phyloP scores from a whole-genome alignment of 768 basidiomycete species.

The Suillus lakei region DNA sequence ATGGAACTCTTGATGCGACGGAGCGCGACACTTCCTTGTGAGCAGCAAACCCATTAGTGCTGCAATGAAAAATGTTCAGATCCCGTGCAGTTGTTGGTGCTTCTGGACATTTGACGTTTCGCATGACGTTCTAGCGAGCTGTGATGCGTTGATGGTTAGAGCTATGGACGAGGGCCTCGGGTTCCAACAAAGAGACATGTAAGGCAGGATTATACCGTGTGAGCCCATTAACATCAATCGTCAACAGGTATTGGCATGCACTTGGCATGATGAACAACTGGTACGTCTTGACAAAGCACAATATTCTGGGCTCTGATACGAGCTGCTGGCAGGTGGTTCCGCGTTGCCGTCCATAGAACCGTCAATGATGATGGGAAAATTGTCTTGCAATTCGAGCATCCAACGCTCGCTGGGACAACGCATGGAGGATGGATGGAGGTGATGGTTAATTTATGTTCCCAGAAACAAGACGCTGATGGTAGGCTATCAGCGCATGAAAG shows the following conservation, averaged over 20 bases:
- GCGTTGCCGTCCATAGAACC: slow-evolving; percentile 50
- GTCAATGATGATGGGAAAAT: slow-evolving; percentile 27
- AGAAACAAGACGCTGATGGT: neutral
- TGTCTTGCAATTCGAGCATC: slow-evolving; percentile 58
- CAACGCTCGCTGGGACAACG: slow-evolving; percentile 52
- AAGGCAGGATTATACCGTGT: slow-evolving; percentile 8
- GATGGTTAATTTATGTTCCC: neutral
- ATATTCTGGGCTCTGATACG: neutral
- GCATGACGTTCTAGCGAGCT: slow-evolving; percentile 36
- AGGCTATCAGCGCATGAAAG: slow-evolving; percentile 45
- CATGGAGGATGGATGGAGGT: slow-evolving; percentile 67
- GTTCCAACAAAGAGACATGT: slow-evolving; percentile 60
- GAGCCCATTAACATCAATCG: slow-evolving; percentile 13
- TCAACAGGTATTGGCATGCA: slow-evolving; percentile 50
- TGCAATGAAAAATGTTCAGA: neutral
- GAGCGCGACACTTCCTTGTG: slow-evolving; percentile 54
- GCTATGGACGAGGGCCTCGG: slow-evolving; percentile 59
- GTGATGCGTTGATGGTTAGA: slow-evolving; percentile 50
- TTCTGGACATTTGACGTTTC: slow-evolving; percentile 55
- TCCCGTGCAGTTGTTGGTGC: slow-evolving; percentile 52
- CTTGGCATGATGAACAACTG: slow-evolving; percentile 65
- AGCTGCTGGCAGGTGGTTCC: slow-evolving; percentile 52
- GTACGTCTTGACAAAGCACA: slow-evolving; percentile 17
- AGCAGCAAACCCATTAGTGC: slow-evolving; percentile 10
- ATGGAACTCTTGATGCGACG: slow-evolving; percentile 53